phyloP scores from a whole-genome alignment of 2,329 filamentous ascomycete species.

The Arthrocladium fulminans region DNA sequence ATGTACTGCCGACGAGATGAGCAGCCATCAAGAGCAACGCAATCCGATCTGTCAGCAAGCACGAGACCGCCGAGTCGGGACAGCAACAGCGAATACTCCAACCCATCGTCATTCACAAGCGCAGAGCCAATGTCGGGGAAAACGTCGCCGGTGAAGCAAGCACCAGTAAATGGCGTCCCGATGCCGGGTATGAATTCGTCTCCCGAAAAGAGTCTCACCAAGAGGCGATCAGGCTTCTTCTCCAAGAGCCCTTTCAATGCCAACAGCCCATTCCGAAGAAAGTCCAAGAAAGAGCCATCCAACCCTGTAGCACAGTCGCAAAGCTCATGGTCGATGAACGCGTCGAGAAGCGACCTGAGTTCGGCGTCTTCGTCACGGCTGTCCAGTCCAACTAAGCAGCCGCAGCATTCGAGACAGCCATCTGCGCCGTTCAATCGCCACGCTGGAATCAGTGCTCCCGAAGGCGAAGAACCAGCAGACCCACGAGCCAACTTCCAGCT shows the following conservation, averaged over 20 bases:
- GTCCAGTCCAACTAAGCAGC: conserved; percentile 37
- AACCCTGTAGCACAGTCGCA: background rate
- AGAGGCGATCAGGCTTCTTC: conserved; percentile 78
- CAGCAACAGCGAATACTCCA: conserved; percentile 83
- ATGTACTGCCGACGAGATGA: conserved; percentile 81
- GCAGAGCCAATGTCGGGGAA: conserved; percentile 68
- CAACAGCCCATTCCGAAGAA: conserved; percentile 85
- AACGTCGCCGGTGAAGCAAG: conserved; percentile 60
- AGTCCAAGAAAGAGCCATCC: conserved; percentile 64
- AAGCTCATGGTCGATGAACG: conserved; percentile 17
- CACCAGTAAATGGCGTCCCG: conserved; percentile 30
- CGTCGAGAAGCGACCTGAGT: conserved; percentile 13
- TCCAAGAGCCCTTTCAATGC: conserved; percentile 66
- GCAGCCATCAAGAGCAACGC: conserved; percentile 54
- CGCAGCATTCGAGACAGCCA: conserved; percentile 23
- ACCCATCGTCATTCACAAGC: conserved; percentile 80
- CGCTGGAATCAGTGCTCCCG: conserved; percentile 25
- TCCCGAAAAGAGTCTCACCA: conserved; percentile 56
- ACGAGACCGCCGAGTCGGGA: conserved; percentile 74
- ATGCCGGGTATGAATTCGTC: conserved; percentile 31
- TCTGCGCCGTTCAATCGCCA: conserved; percentile 31
- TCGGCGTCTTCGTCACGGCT: conserved; percentile 27
- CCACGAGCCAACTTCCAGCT: conserved; percentile 86
- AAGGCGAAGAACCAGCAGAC: conserved; percentile 78
- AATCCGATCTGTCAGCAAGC: conserved; percentile 52